A percentile compares a stretch with the other conserved stretches of the same genome.
Conservation (phyloP, 176 grass and related monocot genomes). For the Oryza longistaminata region DNA sequence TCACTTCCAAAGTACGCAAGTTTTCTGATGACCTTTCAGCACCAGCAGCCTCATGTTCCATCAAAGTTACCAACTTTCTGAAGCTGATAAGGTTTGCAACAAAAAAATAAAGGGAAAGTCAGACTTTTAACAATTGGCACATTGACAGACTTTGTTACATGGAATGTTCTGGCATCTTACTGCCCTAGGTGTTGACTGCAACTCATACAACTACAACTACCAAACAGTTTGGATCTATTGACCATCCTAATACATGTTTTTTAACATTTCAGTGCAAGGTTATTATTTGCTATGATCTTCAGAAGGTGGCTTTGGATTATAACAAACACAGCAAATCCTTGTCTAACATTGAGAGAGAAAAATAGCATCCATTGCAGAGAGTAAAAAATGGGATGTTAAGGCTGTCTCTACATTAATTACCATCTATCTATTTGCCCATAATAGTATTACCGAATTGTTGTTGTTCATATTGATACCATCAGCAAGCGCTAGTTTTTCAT, state of each 20-base stretch:
- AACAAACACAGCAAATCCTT: background rate
- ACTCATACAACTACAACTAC: slow-evolving; percentile 1
- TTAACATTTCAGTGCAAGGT: background rate
- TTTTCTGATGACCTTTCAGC: slow-evolving; percentile 42
- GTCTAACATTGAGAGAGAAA: background rate
- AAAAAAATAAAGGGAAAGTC: slow-evolving; percentile 27
- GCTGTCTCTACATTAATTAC: background rate
- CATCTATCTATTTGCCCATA: background rate
- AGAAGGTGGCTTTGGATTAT: background rate
- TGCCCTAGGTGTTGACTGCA: background rate
- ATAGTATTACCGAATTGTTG: background rate
- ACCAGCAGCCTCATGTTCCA: slow-evolving; percentile 58
- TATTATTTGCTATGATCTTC: background rate
- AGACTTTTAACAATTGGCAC: slow-evolving; percentile 1
- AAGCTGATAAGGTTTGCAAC: slow-evolving; percentile 66
- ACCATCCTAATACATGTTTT: slow-evolving; percentile 2
- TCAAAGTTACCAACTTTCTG: slow-evolving; percentile 66
- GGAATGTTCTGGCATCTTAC: slow-evolving; percentile 17
- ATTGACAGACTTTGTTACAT: slow-evolving; percentile 18
- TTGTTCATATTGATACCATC: background rate
- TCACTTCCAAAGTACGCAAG: slow-evolving; percentile 42
- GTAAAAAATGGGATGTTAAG: background rate
- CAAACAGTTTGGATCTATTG: background rate
- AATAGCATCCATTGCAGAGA: background rate
- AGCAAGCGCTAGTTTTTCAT: background rate